Evolutionary conservation across 345 rosid species (phyloP).

Genomic region (sweet orange (Citrus sinensis)): DVS_A1.0 CM039165.1:13760501-13761000

Average conservation of each 20-base stretch:
- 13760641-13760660: conserved; percentile 52
- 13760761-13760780: conserved; percentile 32
- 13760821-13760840: too few species aligned
- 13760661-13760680: conserved; percentile 46
- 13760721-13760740: neutral
- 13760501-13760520: neutral
- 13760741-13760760: neutral
- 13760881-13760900: too few species aligned
- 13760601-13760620: conserved; percentile 67
- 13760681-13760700: neutral
- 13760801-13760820: conserved; percentile 54
- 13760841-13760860: neutral
- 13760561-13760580: conserved; percentile 40
- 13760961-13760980: too few species aligned
- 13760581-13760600: conserved; percentile 61
- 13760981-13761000: too few species aligned
- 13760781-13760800: conserved; percentile 84
- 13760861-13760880: too few species aligned
- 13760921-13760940: too few species aligned
- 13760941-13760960: too few species aligned
- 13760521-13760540: too few species aligned
- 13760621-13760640: conserved; percentile 63
- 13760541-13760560: neutral
- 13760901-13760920: too few species aligned
- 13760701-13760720: neutral